Percentiles rank a stretch among this genome's conserved stretches.
Evolutionary conservation across 441 rosid species (phyloP).

Genomic region (Populus hybrid): DNA sequence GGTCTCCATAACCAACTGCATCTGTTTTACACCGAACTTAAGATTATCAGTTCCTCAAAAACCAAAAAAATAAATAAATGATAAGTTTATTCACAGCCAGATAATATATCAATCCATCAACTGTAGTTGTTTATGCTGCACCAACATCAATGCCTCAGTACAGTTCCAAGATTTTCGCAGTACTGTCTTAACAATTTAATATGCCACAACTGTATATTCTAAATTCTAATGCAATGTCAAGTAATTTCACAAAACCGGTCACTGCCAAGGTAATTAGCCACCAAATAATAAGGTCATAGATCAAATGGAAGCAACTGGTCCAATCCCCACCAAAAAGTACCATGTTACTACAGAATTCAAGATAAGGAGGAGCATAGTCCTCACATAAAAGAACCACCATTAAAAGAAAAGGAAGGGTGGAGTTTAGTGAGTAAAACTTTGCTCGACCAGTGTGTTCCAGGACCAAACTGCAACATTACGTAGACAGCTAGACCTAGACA

Average conservation of each 20-base stretch:
- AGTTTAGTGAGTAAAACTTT: background rate
- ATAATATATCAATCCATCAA: background rate
- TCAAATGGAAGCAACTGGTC: background rate
- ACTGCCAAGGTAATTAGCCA: background rate
- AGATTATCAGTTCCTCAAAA: background rate
- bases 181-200: background rate
- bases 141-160: background rate
- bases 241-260: background rate
- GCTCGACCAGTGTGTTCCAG: background rate
- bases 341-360: background rate
- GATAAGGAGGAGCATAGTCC: background rate
- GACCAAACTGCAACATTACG: background rate
- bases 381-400: background rate
- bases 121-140: background rate
- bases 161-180: background rate
- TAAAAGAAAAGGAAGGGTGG: background rate
- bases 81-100: background rate
- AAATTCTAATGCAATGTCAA: background rate
- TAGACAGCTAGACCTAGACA: background rate
- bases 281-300: background rate
- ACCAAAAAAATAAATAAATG: background rate
- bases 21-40: conserved; percentile 39
- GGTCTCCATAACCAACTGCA: conserved; percentile 80
- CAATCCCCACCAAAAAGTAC: background rate
- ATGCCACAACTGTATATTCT: background rate